phyloP scores from a whole-genome alignment of 805 yeast genomes.

The Pichia cephalocereana region DNA sequence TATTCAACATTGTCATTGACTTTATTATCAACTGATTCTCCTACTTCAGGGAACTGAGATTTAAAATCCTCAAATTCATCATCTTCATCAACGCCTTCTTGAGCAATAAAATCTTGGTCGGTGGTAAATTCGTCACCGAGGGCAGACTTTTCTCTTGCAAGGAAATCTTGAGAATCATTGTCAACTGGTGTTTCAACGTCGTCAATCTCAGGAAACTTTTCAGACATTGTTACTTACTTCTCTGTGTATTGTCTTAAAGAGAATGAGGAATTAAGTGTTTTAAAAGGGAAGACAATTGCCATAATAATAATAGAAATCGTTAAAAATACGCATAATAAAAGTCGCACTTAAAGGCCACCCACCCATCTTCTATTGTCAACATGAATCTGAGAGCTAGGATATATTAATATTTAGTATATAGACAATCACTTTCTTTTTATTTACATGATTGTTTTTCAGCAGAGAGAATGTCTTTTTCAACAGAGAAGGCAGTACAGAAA shows the following conservation, averaged over 20 bases:
- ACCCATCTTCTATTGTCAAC: too few relatives aligned
- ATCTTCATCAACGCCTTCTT: conserved; percentile 26
- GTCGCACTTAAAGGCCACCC: too few relatives aligned
- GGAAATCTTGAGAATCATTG: conserved; percentile 37
- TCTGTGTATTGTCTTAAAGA: too few relatives aligned
- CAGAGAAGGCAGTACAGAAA: conserved; percentile 39
- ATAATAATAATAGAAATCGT: too few relatives aligned
- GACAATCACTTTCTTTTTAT: too few relatives aligned
- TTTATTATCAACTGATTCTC: conserved; percentile 9
- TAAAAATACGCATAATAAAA: too few relatives aligned
- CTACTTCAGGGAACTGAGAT: conserved; percentile 56
- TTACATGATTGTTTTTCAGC: too few relatives aligned
- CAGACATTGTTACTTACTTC: conserved; percentile 40
- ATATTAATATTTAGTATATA: too few relatives aligned
- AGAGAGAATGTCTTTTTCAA: conserved; percentile 39
- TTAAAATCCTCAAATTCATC: conserved; percentile 52
- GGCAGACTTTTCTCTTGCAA: conserved; percentile 58
- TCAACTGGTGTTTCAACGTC: conserved; percentile 23
- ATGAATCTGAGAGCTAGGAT: too few relatives aligned
- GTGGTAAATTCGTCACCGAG: conserved; percentile 67
- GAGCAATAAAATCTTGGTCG: conserved; percentile 40
- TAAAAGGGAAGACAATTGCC: too few relatives aligned
- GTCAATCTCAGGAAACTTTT: conserved; percentile 65
- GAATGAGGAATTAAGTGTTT: too few relatives aligned
- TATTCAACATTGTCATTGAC: background rate